Evolutionary conservation across 495 filamentous ascomycete species (phyloP).

Genomic region (Neurospora sp.): DNA sequence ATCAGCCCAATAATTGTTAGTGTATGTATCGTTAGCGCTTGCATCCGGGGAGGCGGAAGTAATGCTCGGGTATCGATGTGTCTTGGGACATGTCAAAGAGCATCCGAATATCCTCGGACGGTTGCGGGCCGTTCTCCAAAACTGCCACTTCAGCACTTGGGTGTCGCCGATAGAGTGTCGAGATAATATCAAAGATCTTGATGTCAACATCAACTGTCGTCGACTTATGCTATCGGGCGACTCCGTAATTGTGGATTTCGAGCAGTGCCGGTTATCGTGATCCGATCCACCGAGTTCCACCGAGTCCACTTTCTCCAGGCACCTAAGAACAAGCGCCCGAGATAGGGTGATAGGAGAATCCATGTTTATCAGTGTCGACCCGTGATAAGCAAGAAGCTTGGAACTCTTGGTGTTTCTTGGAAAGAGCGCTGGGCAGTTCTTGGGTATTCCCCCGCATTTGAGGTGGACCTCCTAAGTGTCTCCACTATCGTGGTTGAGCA

Average conservation of each 20-base stretch:
- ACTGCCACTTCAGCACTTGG: no score
- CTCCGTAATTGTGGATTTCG: neutral
- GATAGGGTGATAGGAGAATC: neutral
- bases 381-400: neutral
- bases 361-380: no score
- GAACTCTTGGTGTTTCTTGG: neutral
- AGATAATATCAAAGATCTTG: neutral
- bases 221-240: neutral
- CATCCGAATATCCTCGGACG: no score
- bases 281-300: neutral
- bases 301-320: neutral
- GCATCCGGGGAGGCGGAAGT: no score
- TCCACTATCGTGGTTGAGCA: neutral
- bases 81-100: no score
- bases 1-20: neutral
- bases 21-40: neutral
- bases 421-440: neutral
- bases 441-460: neutral
- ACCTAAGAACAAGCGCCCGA: neutral
- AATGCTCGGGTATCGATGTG: no score
- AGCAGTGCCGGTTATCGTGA: neutral
- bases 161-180: neutral
- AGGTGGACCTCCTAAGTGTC: no score
- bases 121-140: no score
- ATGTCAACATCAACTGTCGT: neutral